Base-by-base conservation (phyloP, 495 filamentous ascomycete species). In the Podospora appendiculata region DNA sequence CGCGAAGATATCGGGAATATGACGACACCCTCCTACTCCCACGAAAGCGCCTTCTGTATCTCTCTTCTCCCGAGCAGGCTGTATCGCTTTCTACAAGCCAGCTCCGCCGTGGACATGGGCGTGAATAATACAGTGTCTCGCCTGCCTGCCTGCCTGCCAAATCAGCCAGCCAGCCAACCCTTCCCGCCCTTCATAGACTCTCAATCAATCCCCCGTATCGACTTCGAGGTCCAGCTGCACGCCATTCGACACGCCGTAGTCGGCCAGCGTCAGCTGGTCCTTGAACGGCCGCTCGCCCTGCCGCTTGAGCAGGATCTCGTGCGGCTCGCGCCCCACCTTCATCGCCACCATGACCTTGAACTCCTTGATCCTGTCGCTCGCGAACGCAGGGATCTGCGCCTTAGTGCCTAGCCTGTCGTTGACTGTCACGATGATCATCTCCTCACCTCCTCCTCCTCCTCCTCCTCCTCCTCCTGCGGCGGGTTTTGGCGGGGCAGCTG, bases 331-430 rank as follows among this genome's bases (percentile, higher is more conserved):
- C 3, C 90, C 90, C 54, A 96, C 90, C 38, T 82, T 77, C 48
- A 87, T 87, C 4, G 90, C 90, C 17, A 96, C 89, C 74, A 89
- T 83, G 41, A 87, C 84, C 68, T 96, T 96, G 76, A 96, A 93
- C 47, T 90, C 74, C 54, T 82, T 84, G 53, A 95, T 85, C 25
- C 80, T 81, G 68, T 96, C 90, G 14, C 79, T 84, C 3, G 86
- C 81, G 43, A 95, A 74, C 62, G 89, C 94, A 0, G 90, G 91
- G 53, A 96, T 90, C 44, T 86, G 81, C 43, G 89, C 88, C 62
- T 94, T 95, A 10, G 90, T 95, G 16, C 90, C 90, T 18, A 96
- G 72, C 25, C 91, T 80, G 70, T 96, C 91, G 63, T 96, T 95
- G 57, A 96, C 86, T 59, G 89, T 80, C 13, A 96, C 90, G 18